phyloP scores from a whole-genome alignment of 257 asterid genomes.

The Echium plantagineum region DNA sequence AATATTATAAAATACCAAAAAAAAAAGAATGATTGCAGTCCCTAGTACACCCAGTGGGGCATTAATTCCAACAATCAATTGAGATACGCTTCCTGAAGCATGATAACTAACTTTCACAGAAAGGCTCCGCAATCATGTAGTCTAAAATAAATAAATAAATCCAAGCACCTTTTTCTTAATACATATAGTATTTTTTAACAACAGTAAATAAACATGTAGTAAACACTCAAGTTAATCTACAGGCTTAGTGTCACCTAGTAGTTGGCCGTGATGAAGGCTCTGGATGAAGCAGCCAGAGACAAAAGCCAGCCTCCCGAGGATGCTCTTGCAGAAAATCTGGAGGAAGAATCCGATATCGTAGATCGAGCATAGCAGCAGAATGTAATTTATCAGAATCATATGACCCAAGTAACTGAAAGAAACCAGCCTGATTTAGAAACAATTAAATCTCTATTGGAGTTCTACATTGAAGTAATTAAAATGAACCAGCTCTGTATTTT shows the following conservation, averaged over 20 bases:
- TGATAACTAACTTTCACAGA: background rate
- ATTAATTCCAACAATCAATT: background rate
- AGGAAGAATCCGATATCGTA: conserved; percentile 83
- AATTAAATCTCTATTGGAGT: conserved; percentile 1
- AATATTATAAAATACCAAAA: no score
- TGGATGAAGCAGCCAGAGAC: conserved; percentile 96
- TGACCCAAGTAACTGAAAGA: conserved; percentile 70
- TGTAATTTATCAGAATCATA: conserved; percentile 70
- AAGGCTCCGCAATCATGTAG: background rate
- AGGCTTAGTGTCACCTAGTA: conserved; percentile 35
- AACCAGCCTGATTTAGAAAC: conserved; percentile 10
- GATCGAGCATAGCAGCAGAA: conserved; percentile 79
- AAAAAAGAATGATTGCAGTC: no score
- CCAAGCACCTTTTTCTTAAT: no score
- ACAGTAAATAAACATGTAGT: no score
- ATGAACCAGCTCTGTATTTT: background rate
- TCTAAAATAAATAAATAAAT: no score
- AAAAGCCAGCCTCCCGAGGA: conserved; percentile 94
- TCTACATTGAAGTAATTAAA: background rate
- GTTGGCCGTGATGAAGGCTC: conserved; percentile 80
- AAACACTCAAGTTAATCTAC: background rate
- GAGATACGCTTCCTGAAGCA: background rate
- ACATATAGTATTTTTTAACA: no score
- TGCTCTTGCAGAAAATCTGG: conserved; percentile 69
- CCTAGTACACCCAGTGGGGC: no score